Base-by-base conservation (phyloP, 176 grass and related monocot species). In the Alopecurus myosuroides region DNA sequence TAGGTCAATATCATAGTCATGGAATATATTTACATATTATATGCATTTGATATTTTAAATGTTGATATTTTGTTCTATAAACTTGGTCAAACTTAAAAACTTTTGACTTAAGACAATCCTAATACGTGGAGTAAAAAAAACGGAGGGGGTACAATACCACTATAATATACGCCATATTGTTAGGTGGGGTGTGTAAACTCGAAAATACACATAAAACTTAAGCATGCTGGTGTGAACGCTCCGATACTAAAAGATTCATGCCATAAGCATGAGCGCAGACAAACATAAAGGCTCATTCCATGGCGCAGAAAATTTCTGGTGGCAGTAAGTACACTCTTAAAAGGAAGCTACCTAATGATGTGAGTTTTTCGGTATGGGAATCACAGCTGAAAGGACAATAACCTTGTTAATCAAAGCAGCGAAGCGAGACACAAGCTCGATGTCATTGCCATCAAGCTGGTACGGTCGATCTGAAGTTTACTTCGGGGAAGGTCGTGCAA, bases 391-490 rank as follows among this genome's bases (percentile, higher is more conserved):
- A 53, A 42, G 23, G 19, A n/a, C 9, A 28, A 58, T 35, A 45
- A 93, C 89, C 91, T 97, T 89, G 79, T 97, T 92, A 30, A 97
- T 97, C 30, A 97, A 71, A 60, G 91, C 92, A 53, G 83, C 76
- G 0, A 90, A 94, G 22, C 92, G 88, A 35, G 92, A 97, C 41
- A 94, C 94, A 46, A 97, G 92, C 76, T 97, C 92, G 14, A 97
- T 60, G 40, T 97, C 92, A 31, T 92, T 97, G 70, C 94, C 92
- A 63, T 97, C 92, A 18, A 97, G 90, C n/a, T n/a, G n/a, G n/a
- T n/a, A n/a, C n/a, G n/a, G n/a, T n/a, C n/a, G n/a, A n/a, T n/a
- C n/a, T n/a, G n/a, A n/a, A n/a, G n/a, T n/a, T n/a, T n/a, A n/a
- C n/a, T n/a, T n/a, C n/a, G n/a, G n/a, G n/a, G n/a, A n/a, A n/a